Evolutionary conservation across 2,329 filamentous ascomycete species (phyloP), one percentile per base, ranked within the genome.

Genomic region (Coccinonectria pachysandricola): DNA sequence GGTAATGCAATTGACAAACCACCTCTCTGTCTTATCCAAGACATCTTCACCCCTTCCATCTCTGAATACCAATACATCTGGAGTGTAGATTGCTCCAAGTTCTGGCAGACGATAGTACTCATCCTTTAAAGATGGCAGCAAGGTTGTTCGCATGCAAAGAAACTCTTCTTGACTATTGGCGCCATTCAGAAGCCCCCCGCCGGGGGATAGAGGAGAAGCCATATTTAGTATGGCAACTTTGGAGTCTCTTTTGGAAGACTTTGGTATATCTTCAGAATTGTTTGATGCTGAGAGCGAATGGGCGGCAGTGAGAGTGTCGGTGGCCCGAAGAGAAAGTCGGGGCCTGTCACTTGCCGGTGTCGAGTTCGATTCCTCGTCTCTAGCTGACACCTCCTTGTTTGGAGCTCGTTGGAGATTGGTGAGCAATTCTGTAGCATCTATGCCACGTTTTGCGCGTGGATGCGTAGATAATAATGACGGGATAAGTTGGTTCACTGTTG

Each of bases 151-250:
- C 37, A 67, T 60, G 41, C 74, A 79, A 3, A 79, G 57, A 13
- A 62, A 68, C 41, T 77, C 74, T 42, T 79, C 74, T 35, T 76
- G 71, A 4, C 64, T 65, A 7, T 65, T 66, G 0, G 71, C 69
- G 12, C 75, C 75, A 9, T 62, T 62, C 1, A 77, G 48, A 15
- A 78, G 65, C 1, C 74, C 75, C 6, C 73, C 74, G 8, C 75
- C 75, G 0, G 74, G 68, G 0, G 62, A 62, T 1, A 75, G 58
- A 0, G 71, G 69, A 0, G 72, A 78, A 0, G 71, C 72, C 71
- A 78, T 77, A 46, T 75, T 77, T 3, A 79, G 56, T 13, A 79
- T 56, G 4, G 61, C 68, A 2, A 71, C 58, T 19, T 63, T 52
- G 7, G 42, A 29, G 8, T 21, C 22, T 2, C 28, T 32, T 6